These are phyloP conservation scores for Radiomyces spectabilis DNA, from an alignment of 192 early-diverging fungal species.

Conservation along the genomic window DNA sequence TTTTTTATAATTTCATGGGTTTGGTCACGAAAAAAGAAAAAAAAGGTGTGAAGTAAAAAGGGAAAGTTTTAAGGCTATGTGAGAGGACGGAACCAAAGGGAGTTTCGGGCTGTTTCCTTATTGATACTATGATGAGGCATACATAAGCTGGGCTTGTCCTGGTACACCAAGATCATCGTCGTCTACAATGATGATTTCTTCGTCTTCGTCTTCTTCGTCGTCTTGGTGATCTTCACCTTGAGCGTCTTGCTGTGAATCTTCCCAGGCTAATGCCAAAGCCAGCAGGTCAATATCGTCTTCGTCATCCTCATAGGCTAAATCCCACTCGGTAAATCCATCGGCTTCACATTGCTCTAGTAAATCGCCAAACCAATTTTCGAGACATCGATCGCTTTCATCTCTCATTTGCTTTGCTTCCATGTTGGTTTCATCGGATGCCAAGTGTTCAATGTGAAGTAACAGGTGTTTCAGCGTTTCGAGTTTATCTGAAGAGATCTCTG, in stretches of 20 bases:
- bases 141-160: neutral
- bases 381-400: conserved; percentile 18
- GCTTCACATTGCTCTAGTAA: conserved; percentile 19
- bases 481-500: conserved; percentile 22
- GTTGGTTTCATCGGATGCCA: conserved; percentile 23
- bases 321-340: too few species aligned
- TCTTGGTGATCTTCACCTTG: neutral
- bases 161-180: neutral
- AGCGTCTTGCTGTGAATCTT: neutral
- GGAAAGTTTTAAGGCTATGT: too few species aligned
- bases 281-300: too few species aligned
- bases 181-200: conserved; percentile 2
- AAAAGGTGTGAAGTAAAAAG: too few species aligned
- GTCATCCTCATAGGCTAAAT: conserved; percentile 8
- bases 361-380: conserved; percentile 25
- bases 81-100: too few species aligned
- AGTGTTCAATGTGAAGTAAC: conserved; percentile 21
- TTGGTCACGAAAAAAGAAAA: too few species aligned
- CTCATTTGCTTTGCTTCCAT: conserved; percentile 13
- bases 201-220: neutral
- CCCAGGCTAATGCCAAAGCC: too few species aligned
- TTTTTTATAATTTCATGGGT: too few species aligned
- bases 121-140: too few species aligned
- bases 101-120: too few species aligned
- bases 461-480: conserved; percentile 15